Evolutionary conservation across 2,329 filamentous ascomycete species (phyloP).

Genomic region (Geosmithia putterillii): DNA sequence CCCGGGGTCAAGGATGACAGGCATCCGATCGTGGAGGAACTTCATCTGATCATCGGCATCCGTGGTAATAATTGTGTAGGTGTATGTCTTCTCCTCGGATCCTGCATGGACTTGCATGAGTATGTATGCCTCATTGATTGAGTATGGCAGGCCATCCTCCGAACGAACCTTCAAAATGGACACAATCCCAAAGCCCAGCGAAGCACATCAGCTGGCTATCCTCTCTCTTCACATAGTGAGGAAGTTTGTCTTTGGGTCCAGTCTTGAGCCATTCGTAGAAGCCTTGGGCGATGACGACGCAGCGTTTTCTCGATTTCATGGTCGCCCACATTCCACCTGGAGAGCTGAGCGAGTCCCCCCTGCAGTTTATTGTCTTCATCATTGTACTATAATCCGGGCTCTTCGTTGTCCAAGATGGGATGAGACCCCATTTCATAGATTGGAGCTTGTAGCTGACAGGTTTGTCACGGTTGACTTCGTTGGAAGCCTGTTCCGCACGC

Average conservation of each 20-base stretch:
- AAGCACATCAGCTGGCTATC: conserved; percentile 81
- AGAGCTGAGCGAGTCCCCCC: conserved; percentile 70
- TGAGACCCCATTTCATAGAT: conserved; percentile 89
- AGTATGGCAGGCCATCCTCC: neutral
- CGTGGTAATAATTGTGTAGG: conserved; percentile 91
- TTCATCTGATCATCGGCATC: conserved; percentile 68
- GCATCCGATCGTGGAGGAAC: conserved; percentile 93
- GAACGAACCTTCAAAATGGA: conserved; percentile 58
- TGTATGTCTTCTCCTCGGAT: conserved; percentile 58
- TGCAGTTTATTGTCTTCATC: conserved; percentile 89
- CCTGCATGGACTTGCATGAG: conserved; percentile 3
- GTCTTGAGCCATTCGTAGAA: conserved; percentile 96
- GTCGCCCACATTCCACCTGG: conserved; percentile 78
- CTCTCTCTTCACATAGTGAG: conserved; percentile 70
- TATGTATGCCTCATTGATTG: neutral
- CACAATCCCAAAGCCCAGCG: conserved; percentile 85
- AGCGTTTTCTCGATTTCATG: conserved; percentile 84
- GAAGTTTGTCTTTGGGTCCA: conserved; percentile 63
- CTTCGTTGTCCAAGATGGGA: conserved; percentile 88
- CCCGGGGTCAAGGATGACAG: conserved; percentile 72
- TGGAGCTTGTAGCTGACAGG: conserved; percentile 65
- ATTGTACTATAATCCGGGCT: conserved; percentile 65
- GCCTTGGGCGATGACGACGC: conserved; percentile 77
- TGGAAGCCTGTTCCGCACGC: conserved; percentile 3
- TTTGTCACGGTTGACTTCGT: neutral